phyloP scores from a whole-genome alignment of 306 rosid species.

The Nissolia schottii region DNA sequence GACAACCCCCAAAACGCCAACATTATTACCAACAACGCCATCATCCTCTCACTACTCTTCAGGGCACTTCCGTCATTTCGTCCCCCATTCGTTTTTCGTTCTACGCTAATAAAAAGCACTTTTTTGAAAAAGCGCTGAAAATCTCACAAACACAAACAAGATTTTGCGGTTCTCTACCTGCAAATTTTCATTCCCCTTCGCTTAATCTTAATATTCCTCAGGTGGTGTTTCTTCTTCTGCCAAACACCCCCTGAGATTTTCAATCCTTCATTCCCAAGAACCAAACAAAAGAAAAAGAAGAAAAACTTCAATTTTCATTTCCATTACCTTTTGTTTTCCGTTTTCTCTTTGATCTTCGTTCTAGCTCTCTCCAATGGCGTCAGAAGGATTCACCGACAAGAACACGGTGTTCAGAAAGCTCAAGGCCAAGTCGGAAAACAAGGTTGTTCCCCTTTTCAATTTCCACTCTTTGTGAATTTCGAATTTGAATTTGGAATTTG shows the following conservation, averaged over 20 bases:
- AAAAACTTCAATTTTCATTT: neutral
- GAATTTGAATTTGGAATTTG: neutral
- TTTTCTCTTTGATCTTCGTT: constrained; percentile 10
- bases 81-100: accelerated
- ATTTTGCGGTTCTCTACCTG: constrained; percentile 8
- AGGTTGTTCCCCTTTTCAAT: constrained; percentile 37
- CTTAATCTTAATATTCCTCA: constrained; percentile 15
- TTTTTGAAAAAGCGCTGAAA: neutral
- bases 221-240: constrained; percentile 17
- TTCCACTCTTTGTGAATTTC: neutral
- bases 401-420: constrained; percentile 65
- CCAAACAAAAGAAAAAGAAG: neutral
- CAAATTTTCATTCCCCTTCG: constrained; percentile 2
- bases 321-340: neutral
- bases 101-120: neutral
- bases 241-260: constrained; percentile 28
- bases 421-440: constrained; percentile 79
- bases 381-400: constrained; percentile 60
- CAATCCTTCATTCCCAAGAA: neutral
- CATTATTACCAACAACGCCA: neutral
- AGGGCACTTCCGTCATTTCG: constrained; percentile 20
- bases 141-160: neutral
- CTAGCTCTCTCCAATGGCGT: constrained; percentile 50
- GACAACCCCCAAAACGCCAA: constrained; percentile 13
- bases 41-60: neutral